phyloP scores from a whole-genome alignment of 352 stramenopile species.

The Thalassiosira livingstoniorum region DNA sequence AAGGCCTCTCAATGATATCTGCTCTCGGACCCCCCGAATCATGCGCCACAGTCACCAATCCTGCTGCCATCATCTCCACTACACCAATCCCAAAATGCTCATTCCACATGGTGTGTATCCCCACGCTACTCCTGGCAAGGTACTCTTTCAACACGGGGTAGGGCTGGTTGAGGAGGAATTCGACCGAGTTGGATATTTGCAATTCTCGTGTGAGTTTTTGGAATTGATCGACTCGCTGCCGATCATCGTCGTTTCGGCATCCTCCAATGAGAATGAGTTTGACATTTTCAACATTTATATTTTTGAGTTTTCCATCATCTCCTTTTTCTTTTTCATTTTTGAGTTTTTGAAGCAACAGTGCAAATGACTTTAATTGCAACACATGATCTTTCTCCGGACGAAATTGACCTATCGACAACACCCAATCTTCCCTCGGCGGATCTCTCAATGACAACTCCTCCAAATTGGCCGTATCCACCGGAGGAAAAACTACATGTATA shows the following conservation, averaged over 20 bases:
- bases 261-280: slow-evolving; percentile 95
- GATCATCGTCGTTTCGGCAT: slow-evolving; percentile 94
- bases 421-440: slow-evolving; percentile 82
- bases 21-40: slow-evolving; percentile 95
- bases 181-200: slow-evolving; percentile 88
- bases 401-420: slow-evolving; percentile 98
- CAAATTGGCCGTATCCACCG: slow-evolving; percentile 92
- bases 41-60: slow-evolving; percentile 96
- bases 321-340: slow-evolving; percentile 41
- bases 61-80: slow-evolving; percentile 99
- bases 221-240: slow-evolving; percentile 89
- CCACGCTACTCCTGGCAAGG: slow-evolving; percentile 89
- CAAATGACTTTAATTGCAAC: slow-evolving; percentile 93
- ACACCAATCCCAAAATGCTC: slow-evolving; percentile 99
- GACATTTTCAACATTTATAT: too few relatives aligned
- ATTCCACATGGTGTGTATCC: slow-evolving; percentile 99
- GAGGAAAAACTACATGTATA: slow-evolving; percentile 92
- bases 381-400: slow-evolving; percentile 98
- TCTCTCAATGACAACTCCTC: slow-evolving; percentile 78
- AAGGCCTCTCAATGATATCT: slow-evolving; percentile 72
- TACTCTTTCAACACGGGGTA: slow-evolving; percentile 92
- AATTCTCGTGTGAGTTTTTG: slow-evolving; percentile 86
- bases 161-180: slow-evolving; percentile 95
- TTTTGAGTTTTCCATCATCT: slow-evolving; percentile 36
- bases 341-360: slow-evolving; percentile 65